Percentiles rank a stretch among this genome's conserved stretches.
phyloP scores from a whole-genome alignment of 495 filamentous ascomycete genomes.

The Echria macrotheca region DNA sequence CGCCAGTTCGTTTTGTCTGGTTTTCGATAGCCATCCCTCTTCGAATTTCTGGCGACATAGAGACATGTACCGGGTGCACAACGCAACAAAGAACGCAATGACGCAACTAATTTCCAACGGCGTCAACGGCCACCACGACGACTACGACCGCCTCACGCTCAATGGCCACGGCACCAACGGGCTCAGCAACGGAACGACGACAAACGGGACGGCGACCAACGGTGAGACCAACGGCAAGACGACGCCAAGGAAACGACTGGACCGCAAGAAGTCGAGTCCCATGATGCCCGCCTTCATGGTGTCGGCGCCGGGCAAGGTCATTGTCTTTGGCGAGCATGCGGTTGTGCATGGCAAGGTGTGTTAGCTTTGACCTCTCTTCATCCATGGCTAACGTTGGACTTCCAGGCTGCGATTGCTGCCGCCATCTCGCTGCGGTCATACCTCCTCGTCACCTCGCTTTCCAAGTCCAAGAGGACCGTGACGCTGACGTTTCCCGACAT shows the following conservation, averaged over 20 bases:
- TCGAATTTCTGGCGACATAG: too few species aligned
- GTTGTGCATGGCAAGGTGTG: slow-evolving; percentile 86
- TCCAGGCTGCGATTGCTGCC: slow-evolving; percentile 81
- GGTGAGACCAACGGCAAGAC: slow-evolving; percentile 16
- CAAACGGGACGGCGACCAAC: slow-evolving; percentile 19
- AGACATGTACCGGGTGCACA: too few species aligned
- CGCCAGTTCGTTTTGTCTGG: too few species aligned
- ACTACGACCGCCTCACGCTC: background rate
- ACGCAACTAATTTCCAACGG: background rate
- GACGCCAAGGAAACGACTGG: slow-evolving; percentile 26
- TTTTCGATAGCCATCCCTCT: too few species aligned
- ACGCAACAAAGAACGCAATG: slow-evolving; percentile 6
- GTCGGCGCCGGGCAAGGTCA: slow-evolving; percentile 94
- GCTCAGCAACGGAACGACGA: slow-evolving; percentile 22
- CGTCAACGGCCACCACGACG: background rate
- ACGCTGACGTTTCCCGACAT: slow-evolving; percentile 86
- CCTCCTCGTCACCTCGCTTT: slow-evolving; percentile 84
- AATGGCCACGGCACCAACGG: slow-evolving; percentile 30
- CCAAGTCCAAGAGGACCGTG: slow-evolving; percentile 78
- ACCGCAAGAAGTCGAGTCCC: slow-evolving; percentile 50
- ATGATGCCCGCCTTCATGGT: slow-evolving; percentile 91
- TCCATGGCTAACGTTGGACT: background rate
- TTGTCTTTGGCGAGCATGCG: slow-evolving; percentile 94
- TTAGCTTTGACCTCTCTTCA: background rate
- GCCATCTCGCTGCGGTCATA: slow-evolving; percentile 93